Evolutionary conservation across 192 early-diverging fungal genomes (phyloP), one percentile per base, ranked within the genome.

Genomic region (Anaeromyces robustus): DNA sequence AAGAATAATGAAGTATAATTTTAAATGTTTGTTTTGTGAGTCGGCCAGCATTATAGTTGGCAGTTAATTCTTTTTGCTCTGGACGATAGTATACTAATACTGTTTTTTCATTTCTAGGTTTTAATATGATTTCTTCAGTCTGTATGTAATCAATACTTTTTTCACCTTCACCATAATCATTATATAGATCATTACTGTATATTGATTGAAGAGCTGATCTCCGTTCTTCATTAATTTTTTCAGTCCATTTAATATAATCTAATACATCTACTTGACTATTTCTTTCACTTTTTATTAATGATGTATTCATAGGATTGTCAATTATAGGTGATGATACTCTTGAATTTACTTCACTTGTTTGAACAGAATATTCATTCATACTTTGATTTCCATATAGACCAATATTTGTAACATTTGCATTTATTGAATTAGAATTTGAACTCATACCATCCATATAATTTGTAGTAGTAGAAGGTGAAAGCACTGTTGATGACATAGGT

Each of bases 81-180:
- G 94, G 94, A 14, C 89, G 85, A 82, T 94, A 95, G 22, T 94
- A 94, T 5, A 97, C 90, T 82, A 92, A 90, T 29, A 98, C 90
- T 0, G 89, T 90, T 34, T 94, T 88, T 82, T 96, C 95, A 29
- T 90, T 89, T 12, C 96, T 96, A 14, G 96, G 92, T 77, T 92
- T 92, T 43, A 99, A 82, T 26, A 91, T 81, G 29, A 99, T 83
- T 82, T 99, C 97, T 83, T 99, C 96, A 78, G 95, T 95, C 29
- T 93, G 86, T 3, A 92, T 89, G 11, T 68, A 68, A 68, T 68
- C 52, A n/a, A 26, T 68, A 68, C 52, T 68, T 9, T n/a, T 68
- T n/a, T 68, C 52, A 5, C 52, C 52, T n/a, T 68, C 52, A 68
- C n/a, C 52, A 68, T 9, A 9, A 9, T 68, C 52, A n/a, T 0